Evolutionary conservation across 2,329 filamentous ascomycete genomes (phyloP), one percentile per base, ranked within the genome.

Genomic region (Paracorniculantispora psalliotae): DNA sequence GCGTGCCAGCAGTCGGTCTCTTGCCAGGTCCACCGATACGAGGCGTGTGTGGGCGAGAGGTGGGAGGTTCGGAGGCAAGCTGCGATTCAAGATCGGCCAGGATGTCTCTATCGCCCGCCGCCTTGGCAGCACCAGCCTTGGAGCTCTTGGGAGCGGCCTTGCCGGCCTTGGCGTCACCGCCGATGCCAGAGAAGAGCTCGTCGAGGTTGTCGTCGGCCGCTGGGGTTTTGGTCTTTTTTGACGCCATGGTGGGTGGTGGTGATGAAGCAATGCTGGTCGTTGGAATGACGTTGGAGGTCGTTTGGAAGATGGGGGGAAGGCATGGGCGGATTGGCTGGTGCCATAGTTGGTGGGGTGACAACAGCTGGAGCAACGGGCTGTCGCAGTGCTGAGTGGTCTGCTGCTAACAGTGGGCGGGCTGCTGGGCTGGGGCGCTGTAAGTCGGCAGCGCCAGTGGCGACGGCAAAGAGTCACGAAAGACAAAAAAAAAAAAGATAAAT

Each of bases 31-130:
- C 73, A 61, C 81, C 84, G 69, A 85, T 72, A 65, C 90, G 89
- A 41, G 93, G 94, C 1, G 93, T 97, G 67, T 90, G 88, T 17
- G 93, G 90, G 50, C 92, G 86, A 63, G 86, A 86, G 41, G 89
- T 82, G 33, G 90, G 82, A 68, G 87, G 80, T 71, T 90, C 86
- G 57, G 84, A 81, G 67, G 85, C 90, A 46, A 96, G 84, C 69
- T 84, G 75, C 66, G 72, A 75, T 72, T 96, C 91, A 62, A 97
- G 84, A 67, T 97, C 92, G 62, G 92, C 92, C 41, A 97, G 82
- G 60, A 93, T 85, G 71, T 96, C 92, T 66, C 90, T 82, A 67
- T 87, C 81, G 66, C 72, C 68, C 68, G 73, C 74, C 54, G 75
- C 68, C 70, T 81, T 82, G 64, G 78, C 73, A 57, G 77, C 72